Percentiles rank a stretch among this genome's conserved stretches.
Evolutionary conservation across 768 basidiomycete genomes (phyloP).

Genomic region (Boletus tylopilopsis): DNA sequence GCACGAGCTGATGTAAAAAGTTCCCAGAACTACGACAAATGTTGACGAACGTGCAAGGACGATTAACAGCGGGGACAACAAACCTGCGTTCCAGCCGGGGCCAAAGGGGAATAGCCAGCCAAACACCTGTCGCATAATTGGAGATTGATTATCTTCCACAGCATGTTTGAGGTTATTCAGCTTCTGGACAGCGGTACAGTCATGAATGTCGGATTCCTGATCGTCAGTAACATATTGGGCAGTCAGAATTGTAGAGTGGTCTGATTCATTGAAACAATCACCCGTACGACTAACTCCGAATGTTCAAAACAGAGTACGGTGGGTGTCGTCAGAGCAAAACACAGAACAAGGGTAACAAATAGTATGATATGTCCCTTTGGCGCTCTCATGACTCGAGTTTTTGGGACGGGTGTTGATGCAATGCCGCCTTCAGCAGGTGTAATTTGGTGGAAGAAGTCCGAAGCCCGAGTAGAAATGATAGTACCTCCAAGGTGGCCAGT

Average conservation of each 20-base stretch:
- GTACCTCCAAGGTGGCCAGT: no score
- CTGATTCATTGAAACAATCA: slow-evolving; percentile 16
- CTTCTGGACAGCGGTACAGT: slow-evolving; percentile 39
- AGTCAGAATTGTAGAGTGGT: slow-evolving; percentile 3
- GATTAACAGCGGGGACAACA: slow-evolving; percentile 9
- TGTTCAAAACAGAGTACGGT: slow-evolving; percentile 18
- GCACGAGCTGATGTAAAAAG: slow-evolving; percentile 96
- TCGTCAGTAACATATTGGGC: slow-evolving; percentile 6
- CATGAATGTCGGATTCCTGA: slow-evolving; percentile 43
- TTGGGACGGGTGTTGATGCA: not conserved
- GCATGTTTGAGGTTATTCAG: slow-evolving; percentile 58
- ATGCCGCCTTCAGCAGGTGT: not conserved
- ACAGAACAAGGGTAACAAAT: slow-evolving; percentile 44
- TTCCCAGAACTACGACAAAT: slow-evolving; percentile 61
- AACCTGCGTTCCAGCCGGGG: slow-evolving; percentile 81
- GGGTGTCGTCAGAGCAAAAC: slow-evolving; percentile 20
- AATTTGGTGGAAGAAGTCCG: slow-evolving; percentile 19
- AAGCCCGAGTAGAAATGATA: slow-evolving; percentile 15
- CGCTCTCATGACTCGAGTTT: slow-evolving; percentile 19
- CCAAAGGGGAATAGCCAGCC: slow-evolving; percentile 84
- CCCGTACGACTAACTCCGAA: slow-evolving; percentile 29
- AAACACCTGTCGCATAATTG: slow-evolving; percentile 78
- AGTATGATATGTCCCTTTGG: slow-evolving; percentile 22
- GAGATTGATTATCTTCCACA: slow-evolving; percentile 62
- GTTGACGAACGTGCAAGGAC: slow-evolving; percentile 20